Percentiles rank a stretch among this genome's conserved stretches.
Evolutionary conservation across 2,329 filamentous ascomycete genomes (phyloP).

Genomic region (Elsinoe ampelina): DNA sequence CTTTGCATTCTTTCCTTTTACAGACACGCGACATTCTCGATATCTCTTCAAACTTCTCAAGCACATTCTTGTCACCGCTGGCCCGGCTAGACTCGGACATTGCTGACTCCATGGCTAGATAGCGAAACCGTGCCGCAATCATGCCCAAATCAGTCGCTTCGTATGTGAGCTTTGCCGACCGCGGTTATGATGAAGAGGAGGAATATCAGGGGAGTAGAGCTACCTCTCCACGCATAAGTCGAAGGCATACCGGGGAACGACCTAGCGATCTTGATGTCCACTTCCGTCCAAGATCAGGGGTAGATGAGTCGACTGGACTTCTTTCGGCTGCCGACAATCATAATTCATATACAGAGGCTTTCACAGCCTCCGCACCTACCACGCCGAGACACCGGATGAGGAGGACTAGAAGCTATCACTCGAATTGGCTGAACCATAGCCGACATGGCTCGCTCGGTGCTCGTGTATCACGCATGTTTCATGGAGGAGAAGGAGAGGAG

Average conservation of each 20-base stretch:
- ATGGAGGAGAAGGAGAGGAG: constrained; percentile 16
- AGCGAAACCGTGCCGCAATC: background rate
- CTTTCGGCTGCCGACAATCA: constrained; percentile 32
- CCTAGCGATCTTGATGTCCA: constrained; percentile 27
- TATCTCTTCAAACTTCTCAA: background rate
- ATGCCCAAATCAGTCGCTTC: constrained; percentile 29
- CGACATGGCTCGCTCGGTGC: constrained; percentile 40
- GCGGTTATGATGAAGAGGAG: constrained; percentile 27
- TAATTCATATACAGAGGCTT: constrained; percentile 36
- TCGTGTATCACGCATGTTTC: constrained; percentile 49
- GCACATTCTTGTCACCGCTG: background rate
- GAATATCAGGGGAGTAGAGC: constrained; percentile 20
- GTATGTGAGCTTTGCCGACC: constrained; percentile 27
- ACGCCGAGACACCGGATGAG: constrained; percentile 30
- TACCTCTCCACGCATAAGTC: constrained; percentile 22
- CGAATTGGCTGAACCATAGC: constrained; percentile 35
- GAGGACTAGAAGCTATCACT: constrained; percentile 23
- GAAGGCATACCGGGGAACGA: constrained; percentile 16
- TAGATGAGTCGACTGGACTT: constrained; percentile 41
- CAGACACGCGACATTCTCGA: background rate
- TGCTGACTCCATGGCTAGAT: constrained; percentile 7
- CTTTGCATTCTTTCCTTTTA: background rate
- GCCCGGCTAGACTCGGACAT: constrained; percentile 1
- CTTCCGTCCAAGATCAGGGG: constrained; percentile 21
- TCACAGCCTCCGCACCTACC: constrained; percentile 27